These are phyloP conservation scores for Melanogaster broomeanus DNA, from an alignment of 768 basidiomycete genomes.

Conservation along the genomic window DNA sequence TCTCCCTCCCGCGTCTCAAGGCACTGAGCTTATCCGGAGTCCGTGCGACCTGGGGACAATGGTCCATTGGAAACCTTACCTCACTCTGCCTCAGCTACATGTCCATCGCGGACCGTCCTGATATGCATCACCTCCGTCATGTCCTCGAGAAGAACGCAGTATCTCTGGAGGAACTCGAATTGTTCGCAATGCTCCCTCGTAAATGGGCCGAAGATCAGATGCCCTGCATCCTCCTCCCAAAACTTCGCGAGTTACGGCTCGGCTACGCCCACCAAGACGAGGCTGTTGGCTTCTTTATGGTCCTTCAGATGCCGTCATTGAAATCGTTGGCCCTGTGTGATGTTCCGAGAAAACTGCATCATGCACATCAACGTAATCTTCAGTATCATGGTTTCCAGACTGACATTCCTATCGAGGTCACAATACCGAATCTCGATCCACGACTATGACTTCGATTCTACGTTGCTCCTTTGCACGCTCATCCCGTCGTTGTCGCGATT, in stretches of 20 bases:
- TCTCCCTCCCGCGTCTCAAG: not conserved
- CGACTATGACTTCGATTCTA: not conserved
- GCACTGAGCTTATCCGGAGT: not conserved
- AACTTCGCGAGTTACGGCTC: not conserved
- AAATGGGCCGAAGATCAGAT: not conserved
- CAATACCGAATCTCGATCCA: not conserved
- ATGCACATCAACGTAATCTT: not conserved
- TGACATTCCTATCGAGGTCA: not conserved
- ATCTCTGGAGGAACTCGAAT: not conserved
- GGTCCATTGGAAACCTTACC: conserved; percentile 3
- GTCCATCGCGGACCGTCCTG: not conserved
- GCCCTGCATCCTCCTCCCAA: not conserved
- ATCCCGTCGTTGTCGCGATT: not conserved
- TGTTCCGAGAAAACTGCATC: not conserved
- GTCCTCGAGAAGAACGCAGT: not conserved
- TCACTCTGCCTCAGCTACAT: conserved; percentile 5
- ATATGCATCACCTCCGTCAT: not conserved
- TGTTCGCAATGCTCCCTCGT: not conserved
- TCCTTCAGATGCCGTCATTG: not conserved
- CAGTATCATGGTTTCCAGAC: not conserved
- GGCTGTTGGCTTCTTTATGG: not conserved
- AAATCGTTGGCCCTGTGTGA: conserved; percentile 1
- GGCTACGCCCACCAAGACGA: not conserved
- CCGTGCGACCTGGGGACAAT: not conserved
- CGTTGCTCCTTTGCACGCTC: not conserved